These are phyloP conservation scores for Baudoinia panamericana DNA, from an alignment of 495 filamentous ascomycete species.

Conservation along the genomic window DNA sequence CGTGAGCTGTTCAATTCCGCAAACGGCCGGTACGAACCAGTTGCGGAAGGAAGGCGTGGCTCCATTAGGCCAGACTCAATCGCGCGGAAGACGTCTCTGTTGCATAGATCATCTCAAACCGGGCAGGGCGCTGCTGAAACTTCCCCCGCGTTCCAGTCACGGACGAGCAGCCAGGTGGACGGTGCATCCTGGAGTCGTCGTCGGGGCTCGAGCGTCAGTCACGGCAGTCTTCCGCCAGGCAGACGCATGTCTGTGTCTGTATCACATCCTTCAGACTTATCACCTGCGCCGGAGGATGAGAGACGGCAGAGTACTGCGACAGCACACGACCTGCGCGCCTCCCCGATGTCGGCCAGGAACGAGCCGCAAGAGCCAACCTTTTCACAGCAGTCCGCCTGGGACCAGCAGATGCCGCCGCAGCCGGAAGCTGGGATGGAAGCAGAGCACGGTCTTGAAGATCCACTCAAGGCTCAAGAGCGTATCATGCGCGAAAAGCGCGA, in stretches of 20 bases:
- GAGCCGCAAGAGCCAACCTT: slow-evolving; percentile 21
- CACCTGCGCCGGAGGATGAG: slow-evolving; percentile 35
- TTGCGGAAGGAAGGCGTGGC: slow-evolving; percentile 56
- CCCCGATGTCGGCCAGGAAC: slow-evolving; percentile 27
- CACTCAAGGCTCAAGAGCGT: slow-evolving; percentile 54
- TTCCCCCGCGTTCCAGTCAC: slow-evolving; percentile 80
- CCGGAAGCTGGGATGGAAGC: slow-evolving; percentile 20
- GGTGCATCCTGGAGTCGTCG: slow-evolving; percentile 56
- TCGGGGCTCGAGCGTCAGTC: slow-evolving; percentile 87
- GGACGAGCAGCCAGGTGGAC: slow-evolving; percentile 51
- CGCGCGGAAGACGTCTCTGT: slow-evolving; percentile 59
- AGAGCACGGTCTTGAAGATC: too few relatives aligned
- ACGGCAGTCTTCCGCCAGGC: slow-evolving; percentile 62
- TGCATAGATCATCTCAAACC: slow-evolving; percentile 48
- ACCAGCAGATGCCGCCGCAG: slow-evolving; percentile 23
- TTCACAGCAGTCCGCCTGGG: slow-evolving; percentile 17
- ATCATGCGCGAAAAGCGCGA: slow-evolving; percentile 69
- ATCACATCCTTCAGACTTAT: slow-evolving; percentile 30
- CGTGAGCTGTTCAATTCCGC: slow-evolving; percentile 87
- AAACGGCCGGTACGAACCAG: slow-evolving; percentile 87
- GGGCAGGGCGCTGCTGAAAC: slow-evolving; percentile 73
- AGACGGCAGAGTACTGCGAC: slow-evolving; percentile 2
- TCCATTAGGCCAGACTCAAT: slow-evolving; percentile 53
- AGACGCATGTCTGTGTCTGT: slow-evolving; percentile 43
- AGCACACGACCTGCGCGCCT: slow-evolving; percentile 34